Percentiles rank a stretch among this genome's conserved stretches.
phyloP scores from a whole-genome alignment of 2,329 filamentous ascomycete genomes.

The Spiromastix sp. region DNA sequence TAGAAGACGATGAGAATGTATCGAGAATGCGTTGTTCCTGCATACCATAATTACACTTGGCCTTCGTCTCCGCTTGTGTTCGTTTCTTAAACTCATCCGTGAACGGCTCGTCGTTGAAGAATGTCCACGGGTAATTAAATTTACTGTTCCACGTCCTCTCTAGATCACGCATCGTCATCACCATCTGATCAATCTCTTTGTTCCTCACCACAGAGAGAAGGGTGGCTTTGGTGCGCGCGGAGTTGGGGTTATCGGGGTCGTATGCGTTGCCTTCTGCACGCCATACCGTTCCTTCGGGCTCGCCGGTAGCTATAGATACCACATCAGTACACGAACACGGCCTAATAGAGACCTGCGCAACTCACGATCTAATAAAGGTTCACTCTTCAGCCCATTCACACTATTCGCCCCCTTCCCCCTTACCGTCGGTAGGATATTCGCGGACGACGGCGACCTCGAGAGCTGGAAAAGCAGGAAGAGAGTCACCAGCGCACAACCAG shows the following conservation, averaged over 20 bases:
- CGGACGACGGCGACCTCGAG: constrained; percentile 45
- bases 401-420: constrained; percentile 17
- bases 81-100: constrained; percentile 81
- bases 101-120: constrained; percentile 95
- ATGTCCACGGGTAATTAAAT: constrained; percentile 99
- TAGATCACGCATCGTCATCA: constrained; percentile 81
- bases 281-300: constrained; percentile 67
- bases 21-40: too few species aligned
- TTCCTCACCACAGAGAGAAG: constrained; percentile 88
- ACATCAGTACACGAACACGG: constrained; percentile 12
- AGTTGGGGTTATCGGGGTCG: constrained; percentile 60
- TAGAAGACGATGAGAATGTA: constrained; percentile 20
- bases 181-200: constrained; percentile 71
- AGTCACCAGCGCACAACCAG: constrained; percentile 61
- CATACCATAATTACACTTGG: constrained; percentile 73
- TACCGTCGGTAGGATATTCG: too few species aligned
- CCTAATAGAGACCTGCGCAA: constrained; percentile 11
- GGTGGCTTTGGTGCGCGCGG: constrained; percentile 84
- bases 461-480: constrained; percentile 71
- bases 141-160: constrained; percentile 96
- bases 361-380: constrained; percentile 82
- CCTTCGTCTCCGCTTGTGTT: constrained; percentile 75
- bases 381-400: constrained; percentile 55
- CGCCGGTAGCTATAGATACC: constrained; percentile 56
- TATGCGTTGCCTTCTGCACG: constrained; percentile 68